phyloP scores from a whole-genome alignment of 345 rosid genomes.

The Tarenaya hassleriana region DNA sequence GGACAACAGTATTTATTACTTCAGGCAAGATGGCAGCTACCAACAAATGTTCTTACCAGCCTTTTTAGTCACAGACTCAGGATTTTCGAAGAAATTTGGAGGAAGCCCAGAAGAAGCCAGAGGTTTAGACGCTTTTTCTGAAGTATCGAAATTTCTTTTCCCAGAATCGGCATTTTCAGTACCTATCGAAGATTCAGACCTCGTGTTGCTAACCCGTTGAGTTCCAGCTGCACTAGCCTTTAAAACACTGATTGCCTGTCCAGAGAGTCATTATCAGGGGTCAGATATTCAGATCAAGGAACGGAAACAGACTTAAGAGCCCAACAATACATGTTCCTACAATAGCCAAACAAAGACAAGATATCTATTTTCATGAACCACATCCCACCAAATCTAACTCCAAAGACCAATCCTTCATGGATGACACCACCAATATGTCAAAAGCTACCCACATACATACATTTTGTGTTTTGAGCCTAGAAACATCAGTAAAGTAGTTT shows the following conservation, averaged over 20 bases:
- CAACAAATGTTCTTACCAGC: constrained; percentile 30
- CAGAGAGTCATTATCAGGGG: constrained; percentile 6
- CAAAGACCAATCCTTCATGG: not conserved
- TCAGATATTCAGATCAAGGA: constrained; percentile 1
- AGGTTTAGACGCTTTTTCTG: constrained; percentile 26
- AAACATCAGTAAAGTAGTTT: too few species aligned
- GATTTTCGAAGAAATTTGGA: constrained; percentile 49
- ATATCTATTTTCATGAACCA: not conserved
- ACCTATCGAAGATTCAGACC: constrained; percentile 12
- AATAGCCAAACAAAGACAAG: not conserved
- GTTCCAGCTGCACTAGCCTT: constrained; percentile 58
- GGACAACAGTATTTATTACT: not conserved
- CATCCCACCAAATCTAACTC: constrained; percentile 2
- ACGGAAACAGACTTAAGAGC: constrained; percentile 6
- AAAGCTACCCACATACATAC: not conserved
- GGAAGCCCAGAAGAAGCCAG: constrained; percentile 49
- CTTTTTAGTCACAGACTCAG: constrained; percentile 25
- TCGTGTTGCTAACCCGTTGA: constrained; percentile 23
- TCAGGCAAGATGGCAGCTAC: not conserved
- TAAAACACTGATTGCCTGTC: constrained; percentile 51
- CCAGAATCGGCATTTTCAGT: constrained; percentile 20
- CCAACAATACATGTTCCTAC: not conserved
- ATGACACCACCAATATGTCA: not conserved
- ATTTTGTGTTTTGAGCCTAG: not conserved
- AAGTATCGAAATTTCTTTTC: constrained; percentile 24